Conservation (phyloP, 345 rosid genomes). For the Raphanus sativus region DNA sequence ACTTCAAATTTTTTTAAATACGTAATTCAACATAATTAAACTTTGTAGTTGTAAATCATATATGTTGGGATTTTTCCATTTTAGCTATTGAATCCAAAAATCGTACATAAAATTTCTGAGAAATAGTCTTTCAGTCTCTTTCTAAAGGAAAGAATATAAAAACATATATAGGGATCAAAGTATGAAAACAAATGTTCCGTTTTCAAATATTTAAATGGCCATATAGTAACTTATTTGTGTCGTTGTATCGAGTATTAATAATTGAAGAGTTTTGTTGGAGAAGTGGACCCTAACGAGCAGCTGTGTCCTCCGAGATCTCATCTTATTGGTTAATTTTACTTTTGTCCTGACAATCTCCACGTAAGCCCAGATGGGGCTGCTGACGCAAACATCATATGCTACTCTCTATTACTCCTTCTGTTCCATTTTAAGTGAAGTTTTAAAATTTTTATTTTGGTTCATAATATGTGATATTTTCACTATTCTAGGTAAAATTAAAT, state of each 20-base stretch:
- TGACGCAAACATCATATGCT: conserved; percentile 30
- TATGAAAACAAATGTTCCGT: conserved; percentile 34
- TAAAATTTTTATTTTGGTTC: no score
- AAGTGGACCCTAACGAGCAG: conserved; percentile 40
- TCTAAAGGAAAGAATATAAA: background rate
- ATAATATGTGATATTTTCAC: no score
- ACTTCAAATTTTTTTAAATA: background rate
- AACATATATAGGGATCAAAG: conserved; percentile 12
- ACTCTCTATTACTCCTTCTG: background rate
- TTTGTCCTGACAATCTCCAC: conserved; percentile 42
- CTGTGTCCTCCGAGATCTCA: conserved; percentile 33
- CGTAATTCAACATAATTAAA: background rate
- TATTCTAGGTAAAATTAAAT: no score
- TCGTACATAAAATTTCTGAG: background rate
- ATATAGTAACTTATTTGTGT: background rate
- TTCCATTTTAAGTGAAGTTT: no score
- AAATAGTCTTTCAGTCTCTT: background rate
- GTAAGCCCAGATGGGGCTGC: conserved; percentile 38
- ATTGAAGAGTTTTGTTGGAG: conserved; percentile 35
- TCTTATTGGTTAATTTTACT: conserved; percentile 39
- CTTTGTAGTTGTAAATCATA: background rate
- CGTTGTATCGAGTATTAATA: conserved; percentile 25
- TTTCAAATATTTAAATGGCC: background rate
- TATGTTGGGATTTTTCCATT: background rate
- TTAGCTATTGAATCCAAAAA: background rate